These are phyloP conservation scores for Deakozyma indianensis DNA, from an alignment of 805 yeast species.

Conservation along the genomic window DNA sequence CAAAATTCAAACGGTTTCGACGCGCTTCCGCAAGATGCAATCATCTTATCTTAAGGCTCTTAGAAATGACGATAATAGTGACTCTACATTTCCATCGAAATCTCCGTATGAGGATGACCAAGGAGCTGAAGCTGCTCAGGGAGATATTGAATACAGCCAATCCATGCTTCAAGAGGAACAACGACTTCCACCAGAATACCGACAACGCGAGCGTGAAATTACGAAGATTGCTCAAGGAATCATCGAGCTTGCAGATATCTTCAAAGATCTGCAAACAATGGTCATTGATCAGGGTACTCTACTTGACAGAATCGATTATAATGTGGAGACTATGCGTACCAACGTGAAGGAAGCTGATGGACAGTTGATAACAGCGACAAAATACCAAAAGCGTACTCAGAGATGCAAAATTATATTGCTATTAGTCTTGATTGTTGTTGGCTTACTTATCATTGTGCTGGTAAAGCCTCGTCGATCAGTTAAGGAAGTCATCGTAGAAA, in stretches of 20 bases:
- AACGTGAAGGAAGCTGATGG: conserved; percentile 65
- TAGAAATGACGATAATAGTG: conserved; percentile 48
- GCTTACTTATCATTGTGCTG: conserved; percentile 54
- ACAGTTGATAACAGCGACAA: conserved; percentile 61
- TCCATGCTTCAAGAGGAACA: conserved; percentile 15
- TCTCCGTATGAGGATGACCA: conserved; percentile 15
- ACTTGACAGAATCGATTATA: conserved; percentile 86
- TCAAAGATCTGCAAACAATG: conserved; percentile 81
- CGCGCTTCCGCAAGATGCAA: conserved; percentile 73
- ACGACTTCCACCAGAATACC: conserved; percentile 24
- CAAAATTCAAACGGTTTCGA: conserved; percentile 64
- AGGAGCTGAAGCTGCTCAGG: conserved; percentile 21
- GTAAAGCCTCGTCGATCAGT: conserved; percentile 30
- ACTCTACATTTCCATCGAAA: conserved; percentile 18
- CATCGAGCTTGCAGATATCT: conserved; percentile 81
- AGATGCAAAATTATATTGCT: conserved; percentile 80
- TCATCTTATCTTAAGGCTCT: conserved; percentile 76
- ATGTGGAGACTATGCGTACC: conserved; percentile 63
- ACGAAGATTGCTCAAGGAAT: conserved; percentile 88
- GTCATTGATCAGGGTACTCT: conserved; percentile 93
- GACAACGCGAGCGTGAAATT: conserved; percentile 79
- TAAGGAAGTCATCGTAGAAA: neutral
- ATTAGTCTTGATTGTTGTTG: conserved; percentile 53
- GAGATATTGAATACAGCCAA: conserved; percentile 21
- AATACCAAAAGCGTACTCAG: conserved; percentile 75